Percentiles rank a stretch among this genome's conserved stretches.
These are phyloP conservation scores for Hymenoscyphus scutula DNA, from an alignment of 2,329 filamentous ascomycete species.

Conservation along the genomic window DNA sequence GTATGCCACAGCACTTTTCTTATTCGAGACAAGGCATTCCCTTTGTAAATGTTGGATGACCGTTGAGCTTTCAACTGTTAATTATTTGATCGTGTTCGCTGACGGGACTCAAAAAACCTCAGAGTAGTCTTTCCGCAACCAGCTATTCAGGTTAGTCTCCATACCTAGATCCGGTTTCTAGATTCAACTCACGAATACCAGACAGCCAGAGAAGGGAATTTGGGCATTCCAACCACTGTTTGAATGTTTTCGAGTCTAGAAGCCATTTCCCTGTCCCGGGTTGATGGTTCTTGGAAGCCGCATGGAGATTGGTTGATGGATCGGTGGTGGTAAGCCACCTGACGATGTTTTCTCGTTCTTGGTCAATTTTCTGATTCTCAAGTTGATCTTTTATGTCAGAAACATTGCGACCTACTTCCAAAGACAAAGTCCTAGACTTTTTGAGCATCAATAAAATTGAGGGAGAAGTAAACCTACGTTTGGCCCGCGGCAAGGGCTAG, in stretches of 20 bases:
- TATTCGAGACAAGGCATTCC: too few species aligned
- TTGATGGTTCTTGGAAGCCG: conserved; percentile 13
- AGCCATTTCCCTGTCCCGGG: conserved; percentile 20
- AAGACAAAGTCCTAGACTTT: too few species aligned
- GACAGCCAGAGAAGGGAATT: conserved; percentile 21
- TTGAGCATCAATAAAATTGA: too few species aligned
- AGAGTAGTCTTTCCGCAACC: conserved; percentile 18
- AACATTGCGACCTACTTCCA: neutral
- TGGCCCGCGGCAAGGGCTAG: too few species aligned
- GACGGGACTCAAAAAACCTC: neutral
- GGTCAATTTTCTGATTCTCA: neutral
- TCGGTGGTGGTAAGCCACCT: neutral
- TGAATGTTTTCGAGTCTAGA: conserved; percentile 9
- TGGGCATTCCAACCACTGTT: neutral
- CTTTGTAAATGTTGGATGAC: too few species aligned
- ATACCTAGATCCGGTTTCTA: too few species aligned
- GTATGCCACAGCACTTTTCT: too few species aligned
- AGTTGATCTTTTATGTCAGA: too few species aligned
- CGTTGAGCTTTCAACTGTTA: too few species aligned
- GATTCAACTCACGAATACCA: conserved; percentile 13
- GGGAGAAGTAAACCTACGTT: too few species aligned
- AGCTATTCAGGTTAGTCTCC: conserved; percentile 3
- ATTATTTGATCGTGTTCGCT: too few species aligned
- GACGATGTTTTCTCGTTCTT: neutral
- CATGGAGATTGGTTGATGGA: conserved; percentile 18